Base-by-base conservation (phyloP, 805 yeast species). In the Candida schatavii region DNA sequence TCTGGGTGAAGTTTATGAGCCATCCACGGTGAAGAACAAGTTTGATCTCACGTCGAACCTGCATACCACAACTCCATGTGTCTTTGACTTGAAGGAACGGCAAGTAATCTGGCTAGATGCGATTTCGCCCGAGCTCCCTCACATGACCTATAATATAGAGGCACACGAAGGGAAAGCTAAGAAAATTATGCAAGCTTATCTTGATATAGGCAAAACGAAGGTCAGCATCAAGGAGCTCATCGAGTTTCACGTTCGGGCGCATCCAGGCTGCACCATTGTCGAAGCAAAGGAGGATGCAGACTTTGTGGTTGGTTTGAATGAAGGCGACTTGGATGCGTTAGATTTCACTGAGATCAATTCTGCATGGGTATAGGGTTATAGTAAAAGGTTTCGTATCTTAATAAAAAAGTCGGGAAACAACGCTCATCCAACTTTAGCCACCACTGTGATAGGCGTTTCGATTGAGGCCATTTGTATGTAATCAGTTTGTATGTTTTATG, bases 291-390 rank as follows among this genome's bases (percentile, higher is more conserved):
- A 37, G 3, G 42, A 46, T 4, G 49, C 47, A 3, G 32, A 44
- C 23, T 46, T 37, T 22, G 39, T 40, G 17, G 49, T 43, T n/a
- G 45, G 45, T 2, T 37, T 44, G 14, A 41, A 39, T 14, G 41
- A 26, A 7, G 49, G 47, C 20, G 47, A 43, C 29, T 36, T 43
- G 13, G 45, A 46, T 27, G 38, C 38, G 5, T 40, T 36, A 28
- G 41, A 46, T 43, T 40, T 46, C 18, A 43, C 47, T n/a, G 37
- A 34, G 9, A 46, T 46, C 19, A 43, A 43, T 30, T 38, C 44
- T 14, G 25, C 17, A 6, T 43, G 47, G 45, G 41, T 46, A 22
- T 43, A 31, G 18, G n/a, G n/a, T n/a, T n/a, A n/a, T n/a, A n/a
- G n/a, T n/a, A n/a, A n/a, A n/a, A n/a, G n/a, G n/a, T n/a, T n/a